Base-by-base conservation (phyloP, 345 rosid species). In the Salix suchowensis region DNA sequence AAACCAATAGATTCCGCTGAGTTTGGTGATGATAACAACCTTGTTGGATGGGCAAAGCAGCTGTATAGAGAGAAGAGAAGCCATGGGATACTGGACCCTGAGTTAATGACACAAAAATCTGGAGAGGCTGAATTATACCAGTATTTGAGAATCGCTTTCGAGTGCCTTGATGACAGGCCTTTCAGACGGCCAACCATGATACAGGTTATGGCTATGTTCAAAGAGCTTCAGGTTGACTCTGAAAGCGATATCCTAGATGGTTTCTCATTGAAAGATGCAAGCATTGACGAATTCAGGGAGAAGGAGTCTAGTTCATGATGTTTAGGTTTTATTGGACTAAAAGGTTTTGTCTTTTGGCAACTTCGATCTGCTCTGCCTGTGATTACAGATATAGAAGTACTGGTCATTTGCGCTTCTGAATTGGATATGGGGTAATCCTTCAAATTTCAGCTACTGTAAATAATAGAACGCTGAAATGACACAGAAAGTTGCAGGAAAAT, bases 151-250 rank as follows among this genome's bases (percentile, higher is more conserved):
- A 90, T 95, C 3, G 96, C 98, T 24, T 95, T 92, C 30, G 91
- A 89, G 76, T 95, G 98, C 87, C 89, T 95, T 13, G 98, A 95
- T 36, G 98, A 95, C 74, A 86, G 96, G 87, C 96, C 97, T 21
- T 86, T 84, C 76, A 85, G 85, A 76, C 76, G 98, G 42, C 98
- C 98, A 4, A 95, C 97, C 36, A 95, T 95, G 97, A 90, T 95
- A 65, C 93, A 95, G 77, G 97, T 95, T 74, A 95, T 95, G 98
- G 87, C 97, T 0, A 93, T 88, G 98, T 95, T 93, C 82, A 95
- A 95, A 81, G 98, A 95, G 86, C 92, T 93, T 72, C 93, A 88
- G 77, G 93, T 83, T 44, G 97, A 95, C 77, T 83, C 98, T 50
- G 98, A 88, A 74, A 86, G 83, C 71, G 97, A 92, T 68, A 86